phyloP scores from a whole-genome alignment of 2,329 filamentous ascomycete genomes.

The Penicillium paneum region DNA sequence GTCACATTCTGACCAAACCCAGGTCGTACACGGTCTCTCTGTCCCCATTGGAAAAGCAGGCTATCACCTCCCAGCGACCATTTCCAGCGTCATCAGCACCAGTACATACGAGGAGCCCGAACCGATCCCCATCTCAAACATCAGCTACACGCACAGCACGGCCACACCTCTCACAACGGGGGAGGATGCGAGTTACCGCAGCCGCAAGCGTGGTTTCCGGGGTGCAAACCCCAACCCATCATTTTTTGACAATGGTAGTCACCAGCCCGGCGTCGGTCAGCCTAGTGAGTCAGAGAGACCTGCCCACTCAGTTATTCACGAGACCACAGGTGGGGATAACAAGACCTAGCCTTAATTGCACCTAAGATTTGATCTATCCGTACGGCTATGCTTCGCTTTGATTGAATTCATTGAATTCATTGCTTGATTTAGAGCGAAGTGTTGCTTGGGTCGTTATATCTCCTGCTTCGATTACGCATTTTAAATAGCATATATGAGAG shows the following conservation, averaged over 20 bases:
- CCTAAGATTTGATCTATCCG: not conserved
- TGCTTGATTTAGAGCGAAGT: not conserved
- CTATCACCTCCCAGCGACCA: slow-evolving; percentile 46
- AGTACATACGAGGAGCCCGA: slow-evolving; percentile 31
- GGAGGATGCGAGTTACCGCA: slow-evolving; percentile 18
- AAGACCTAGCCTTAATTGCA: not conserved
- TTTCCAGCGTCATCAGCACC: slow-evolving; percentile 47
- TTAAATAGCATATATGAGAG: not conserved
- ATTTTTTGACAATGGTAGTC: slow-evolving; percentile 28
- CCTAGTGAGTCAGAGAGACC: slow-evolving; percentile 34
- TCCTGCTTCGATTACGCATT: not conserved
- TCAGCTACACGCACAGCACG: slow-evolving; percentile 33
- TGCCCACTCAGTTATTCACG: slow-evolving; percentile 28
- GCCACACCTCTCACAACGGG: slow-evolving; percentile 22
- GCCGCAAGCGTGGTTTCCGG: slow-evolving; percentile 25
- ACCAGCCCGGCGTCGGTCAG: slow-evolving; percentile 22
- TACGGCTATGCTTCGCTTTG: not conserved
- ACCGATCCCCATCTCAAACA: slow-evolving; percentile 29
- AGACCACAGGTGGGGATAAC: not conserved
- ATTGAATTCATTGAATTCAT: not conserved
- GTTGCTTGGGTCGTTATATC: not conserved
- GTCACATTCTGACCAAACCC: not conserved
- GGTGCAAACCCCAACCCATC: slow-evolving; percentile 18
- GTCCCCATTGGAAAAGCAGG: slow-evolving; percentile 63
- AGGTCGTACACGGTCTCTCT: slow-evolving; percentile 77